These are phyloP conservation scores for Kodamaea alishanica DNA, from an alignment of 1,139 yeast species.

Conservation along the genomic window DNA sequence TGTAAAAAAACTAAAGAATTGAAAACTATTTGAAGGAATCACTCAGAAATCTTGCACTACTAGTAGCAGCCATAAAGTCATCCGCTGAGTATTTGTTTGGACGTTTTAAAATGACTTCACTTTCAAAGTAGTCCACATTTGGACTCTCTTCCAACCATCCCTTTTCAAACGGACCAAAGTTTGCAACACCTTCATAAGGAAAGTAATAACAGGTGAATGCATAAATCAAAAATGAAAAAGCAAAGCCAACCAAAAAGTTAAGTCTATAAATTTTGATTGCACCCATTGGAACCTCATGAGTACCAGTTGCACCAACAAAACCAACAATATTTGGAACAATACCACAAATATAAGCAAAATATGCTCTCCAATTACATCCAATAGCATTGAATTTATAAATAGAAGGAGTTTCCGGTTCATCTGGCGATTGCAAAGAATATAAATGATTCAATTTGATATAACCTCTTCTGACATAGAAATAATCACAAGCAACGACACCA, in stretches of 20 bases:
- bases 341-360: conserved; percentile 67
- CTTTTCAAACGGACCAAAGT: conserved; percentile 45
- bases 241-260: conserved; percentile 73
- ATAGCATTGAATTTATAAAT: conserved; percentile 56
- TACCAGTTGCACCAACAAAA: conserved; percentile 77
- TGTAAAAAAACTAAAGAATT: no score
- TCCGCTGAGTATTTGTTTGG: background rate
- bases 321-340: conserved; percentile 83
- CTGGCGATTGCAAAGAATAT: conserved; percentile 44
- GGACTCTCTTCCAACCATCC: conserved; percentile 64
- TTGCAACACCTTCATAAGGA: conserved; percentile 63
- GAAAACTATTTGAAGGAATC: no score
- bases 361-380: conserved; percentile 83
- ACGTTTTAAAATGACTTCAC: background rate
- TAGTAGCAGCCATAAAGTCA: conserved; percentile 1
- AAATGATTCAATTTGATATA: conserved; percentile 60
- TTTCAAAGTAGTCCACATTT: conserved; percentile 62
- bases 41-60: conserved; percentile 2
- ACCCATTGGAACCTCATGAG: conserved; percentile 65
- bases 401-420: conserved; percentile 25
- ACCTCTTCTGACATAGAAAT: conserved; percentile 74
- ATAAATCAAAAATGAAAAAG: conserved; percentile 51
- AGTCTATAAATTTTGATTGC: conserved; percentile 70
- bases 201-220: conserved; percentile 45
- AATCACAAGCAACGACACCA: conserved; percentile 78